Base-by-base conservation (phyloP, 2,329 filamentous ascomycete species). In the Botrytis medusae region DNA sequence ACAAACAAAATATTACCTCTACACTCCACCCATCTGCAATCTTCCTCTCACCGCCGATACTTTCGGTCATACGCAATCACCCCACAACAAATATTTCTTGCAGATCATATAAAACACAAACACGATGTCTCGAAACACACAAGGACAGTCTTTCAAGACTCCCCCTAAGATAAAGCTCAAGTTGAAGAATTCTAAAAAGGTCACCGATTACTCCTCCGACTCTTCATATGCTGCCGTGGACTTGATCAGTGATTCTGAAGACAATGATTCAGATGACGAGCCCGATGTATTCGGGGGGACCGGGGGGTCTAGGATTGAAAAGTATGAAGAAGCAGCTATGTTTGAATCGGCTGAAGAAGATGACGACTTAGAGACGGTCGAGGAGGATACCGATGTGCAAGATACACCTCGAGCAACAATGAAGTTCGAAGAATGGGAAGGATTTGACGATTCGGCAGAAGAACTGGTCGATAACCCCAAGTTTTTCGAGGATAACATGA, bases 201-300 rank as follows among this genome's bases (percentile, higher is more conserved):
- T 81, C 74, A 89, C 87, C 34, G 84, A 84, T 44, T 84, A 84
- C 9, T 88, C 87, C 9, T 87, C 88, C 16, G 92, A 94, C 79
- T 89, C 87, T 71, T 91, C 89, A 72, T 94, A 94, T 81, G 92
- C 90, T 2, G 92, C 87, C 54, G 91, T 97, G 74, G 92, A 95
- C 80, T 89, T 94, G 69, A 91, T 97, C 74, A 93, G 89, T 77
- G 93, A 95, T 78, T 91, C 89, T 18, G 93, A 95, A 75, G 69
- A 71, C 22, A 64, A 64, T 32, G 91, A 93, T 60, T 72, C 71
- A 37, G 72, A 73, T 76, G 93, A 95, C 81, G 91, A 95, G 82
- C 89, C 92, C 76, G 89, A 62, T 70, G 65, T 93, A 86, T 89
- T 95, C 72, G 88, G 92, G 79, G 89, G 90, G 86, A 87, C 90